These are phyloP conservation scores for Neurospora terricola DNA, from an alignment of 495 filamentous ascomycete genomes.

Conservation along the genomic window DNA sequence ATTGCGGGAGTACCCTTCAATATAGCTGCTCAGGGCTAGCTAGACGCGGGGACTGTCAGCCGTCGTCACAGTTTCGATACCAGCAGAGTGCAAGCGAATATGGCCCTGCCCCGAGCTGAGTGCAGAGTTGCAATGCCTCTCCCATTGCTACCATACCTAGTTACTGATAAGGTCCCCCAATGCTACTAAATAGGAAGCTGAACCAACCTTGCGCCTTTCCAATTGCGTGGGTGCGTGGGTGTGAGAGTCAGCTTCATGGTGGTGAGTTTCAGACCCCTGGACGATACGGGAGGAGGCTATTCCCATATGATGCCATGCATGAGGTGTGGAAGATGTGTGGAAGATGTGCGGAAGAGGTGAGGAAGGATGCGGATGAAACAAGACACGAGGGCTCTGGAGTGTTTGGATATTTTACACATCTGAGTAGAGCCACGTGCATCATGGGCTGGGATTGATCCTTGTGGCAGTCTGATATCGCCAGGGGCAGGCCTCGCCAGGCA, in stretches of 20 bases:
- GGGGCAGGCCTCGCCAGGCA: neutral
- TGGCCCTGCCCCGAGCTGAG: neutral
- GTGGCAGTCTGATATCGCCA: neutral
- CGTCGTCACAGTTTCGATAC: neutral
- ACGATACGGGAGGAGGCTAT: neutral
- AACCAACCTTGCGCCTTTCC: neutral
- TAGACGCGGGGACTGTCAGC: neutral
- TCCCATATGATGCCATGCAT: neutral
- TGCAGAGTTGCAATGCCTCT: neutral
- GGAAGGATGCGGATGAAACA: neutral
- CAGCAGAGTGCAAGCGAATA: neutral
- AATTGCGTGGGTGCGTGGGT: neutral
- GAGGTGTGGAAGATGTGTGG: neutral
- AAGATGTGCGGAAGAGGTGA: neutral
- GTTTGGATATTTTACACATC: neutral
- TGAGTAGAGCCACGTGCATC: neutral
- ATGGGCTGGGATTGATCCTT: neutral
- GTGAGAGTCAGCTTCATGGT: neutral
- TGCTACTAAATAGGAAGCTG: neutral
- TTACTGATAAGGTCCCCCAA: neutral
- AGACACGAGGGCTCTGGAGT: neutral
- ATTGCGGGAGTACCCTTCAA: too few relatives aligned
- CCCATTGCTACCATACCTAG: neutral
- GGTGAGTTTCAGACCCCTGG: neutral
- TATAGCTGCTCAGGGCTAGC: neutral